Evolutionary conservation across 208 protist genomes (phyloP), one percentile per base, ranked within the genome.

Genomic region (Trypanosoma theileri): DNA sequence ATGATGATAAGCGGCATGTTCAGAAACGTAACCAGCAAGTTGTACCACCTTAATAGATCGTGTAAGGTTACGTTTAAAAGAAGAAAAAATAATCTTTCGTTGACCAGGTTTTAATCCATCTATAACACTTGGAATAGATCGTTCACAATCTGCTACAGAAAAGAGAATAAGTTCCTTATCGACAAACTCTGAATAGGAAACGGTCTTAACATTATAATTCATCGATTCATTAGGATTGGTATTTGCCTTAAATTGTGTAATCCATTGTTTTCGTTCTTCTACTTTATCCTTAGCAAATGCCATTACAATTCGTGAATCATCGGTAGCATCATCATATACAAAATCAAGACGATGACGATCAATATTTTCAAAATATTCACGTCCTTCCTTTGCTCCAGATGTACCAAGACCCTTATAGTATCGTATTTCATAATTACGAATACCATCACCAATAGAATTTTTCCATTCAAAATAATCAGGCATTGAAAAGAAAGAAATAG

Each of bases 341-440:
- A 99, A 99, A 57, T 88, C 75, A 22, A 99, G 96, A 65, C 96
- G 88, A 73, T 99, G 99, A n/a, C 79, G 73, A 24, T 91, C 80
- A 31, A 99, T 92, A 72, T 99, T 91, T 42, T 93, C 89, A 79
- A 99, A 99, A 81, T 99, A 99, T 74, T 99, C 97, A 66, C 99
- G 99, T 31, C 98, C 99, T 84, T 99, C 99, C 53, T 89, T 75
- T 11, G 91, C 68, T 6, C 87, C 95, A 24, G 81, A 98, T 28
- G 98, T 99, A 83, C 98, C 98, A 59, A 99, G 91, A 95, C 98
- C 98, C 88, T 99, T 99, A 91, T 99, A 99, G 90, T 99, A 99
- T 71, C 99, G 99, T 66, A 99, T 96, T 14, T 96, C 89, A 86
- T 98, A 99, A 35, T 95, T 91, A 17, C 46, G 62, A 42, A 93